Percentiles rank a stretch among this genome's conserved stretches.
Conservation (phyloP, 2,329 filamentous ascomycete species). For the Pseudogymnoascus sp. region DNA sequence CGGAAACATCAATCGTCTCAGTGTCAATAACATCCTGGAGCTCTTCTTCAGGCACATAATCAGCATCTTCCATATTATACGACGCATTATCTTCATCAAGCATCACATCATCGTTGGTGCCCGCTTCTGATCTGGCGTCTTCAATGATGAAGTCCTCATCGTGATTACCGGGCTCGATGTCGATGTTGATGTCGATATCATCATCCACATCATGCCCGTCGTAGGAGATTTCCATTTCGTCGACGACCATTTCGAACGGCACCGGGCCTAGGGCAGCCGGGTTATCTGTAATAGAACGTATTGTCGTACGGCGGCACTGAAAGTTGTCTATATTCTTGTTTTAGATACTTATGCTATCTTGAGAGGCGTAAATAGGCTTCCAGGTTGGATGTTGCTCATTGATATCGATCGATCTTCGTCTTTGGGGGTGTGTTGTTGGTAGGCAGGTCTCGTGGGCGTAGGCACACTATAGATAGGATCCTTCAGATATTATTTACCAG, state of each 20-base stretch:
- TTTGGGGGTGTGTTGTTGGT: background rate
- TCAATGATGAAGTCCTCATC: conserved; percentile 50
- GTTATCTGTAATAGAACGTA: background rate
- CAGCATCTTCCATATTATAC: conserved; percentile 30
- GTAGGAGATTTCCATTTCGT: conserved; percentile 47
- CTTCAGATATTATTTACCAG: background rate
- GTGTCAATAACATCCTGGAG: conserved; percentile 15
- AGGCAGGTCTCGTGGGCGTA: background rate
- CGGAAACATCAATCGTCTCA: background rate
- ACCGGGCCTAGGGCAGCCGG: background rate
- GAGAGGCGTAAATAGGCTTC: background rate
- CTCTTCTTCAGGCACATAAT: conserved; percentile 20
- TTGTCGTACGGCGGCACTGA: background rate
- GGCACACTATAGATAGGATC: background rate
- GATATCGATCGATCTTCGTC: background rate
- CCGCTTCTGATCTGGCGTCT: conserved; percentile 35
- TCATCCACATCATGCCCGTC: conserved; percentile 35
- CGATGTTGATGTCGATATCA: conserved; percentile 53
- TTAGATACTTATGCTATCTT: conserved; percentile 1
- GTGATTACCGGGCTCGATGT: conserved; percentile 33
- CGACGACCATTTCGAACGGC: conserved; percentile 28
- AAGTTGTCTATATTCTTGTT: background rate
- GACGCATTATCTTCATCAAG: conserved; percentile 33
- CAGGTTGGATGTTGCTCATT: background rate
- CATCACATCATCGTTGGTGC: conserved; percentile 38